Evolutionary conservation across 768 basidiomycete species (phyloP).

Genomic region (Lactifluus rugatus): DNA sequence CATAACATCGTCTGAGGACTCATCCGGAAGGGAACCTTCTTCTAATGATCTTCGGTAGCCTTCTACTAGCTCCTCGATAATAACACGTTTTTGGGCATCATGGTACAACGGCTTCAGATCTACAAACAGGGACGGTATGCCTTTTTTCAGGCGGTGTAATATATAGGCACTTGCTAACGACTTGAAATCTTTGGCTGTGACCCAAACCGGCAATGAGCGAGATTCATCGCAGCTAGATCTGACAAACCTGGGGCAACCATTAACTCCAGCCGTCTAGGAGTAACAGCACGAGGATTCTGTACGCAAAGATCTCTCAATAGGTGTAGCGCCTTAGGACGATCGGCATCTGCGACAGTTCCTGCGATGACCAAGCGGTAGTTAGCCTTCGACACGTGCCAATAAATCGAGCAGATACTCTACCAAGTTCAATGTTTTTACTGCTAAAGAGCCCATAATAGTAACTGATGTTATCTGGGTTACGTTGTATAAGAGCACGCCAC

Average conservation of each 20-base stretch:
- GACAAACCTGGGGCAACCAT: conserved; percentile 44
- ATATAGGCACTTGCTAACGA: conserved; percentile 59
- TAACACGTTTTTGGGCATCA: conserved; percentile 50
- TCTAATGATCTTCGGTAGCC: conserved; percentile 32
- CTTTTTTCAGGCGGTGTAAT: conserved; percentile 59
- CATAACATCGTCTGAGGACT: neutral
- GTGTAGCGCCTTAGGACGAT: conserved; percentile 42
- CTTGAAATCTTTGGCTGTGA: conserved; percentile 59
- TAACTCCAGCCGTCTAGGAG: conserved; percentile 68
- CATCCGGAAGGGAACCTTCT: conserved; percentile 21
- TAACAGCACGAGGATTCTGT: conserved; percentile 56
- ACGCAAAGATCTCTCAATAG: conserved; percentile 50
- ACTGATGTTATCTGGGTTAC: conserved; percentile 73
- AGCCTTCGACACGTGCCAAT: neutral
- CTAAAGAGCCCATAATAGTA: conserved; percentile 71
- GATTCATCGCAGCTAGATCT: neutral
- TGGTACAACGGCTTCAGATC: conserved; percentile 82
- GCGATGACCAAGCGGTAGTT: neutral
- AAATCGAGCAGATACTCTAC: conserved; percentile 33
- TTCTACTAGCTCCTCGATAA: conserved; percentile 63
- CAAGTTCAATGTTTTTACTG: conserved; percentile 54
- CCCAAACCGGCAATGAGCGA: neutral
- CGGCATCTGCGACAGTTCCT: conserved; percentile 40
- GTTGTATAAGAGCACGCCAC: conserved; percentile 72
- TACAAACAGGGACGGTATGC: conserved; percentile 87